Conservation (phyloP, 1,139 yeast species). For the Candida sojae region DNA sequence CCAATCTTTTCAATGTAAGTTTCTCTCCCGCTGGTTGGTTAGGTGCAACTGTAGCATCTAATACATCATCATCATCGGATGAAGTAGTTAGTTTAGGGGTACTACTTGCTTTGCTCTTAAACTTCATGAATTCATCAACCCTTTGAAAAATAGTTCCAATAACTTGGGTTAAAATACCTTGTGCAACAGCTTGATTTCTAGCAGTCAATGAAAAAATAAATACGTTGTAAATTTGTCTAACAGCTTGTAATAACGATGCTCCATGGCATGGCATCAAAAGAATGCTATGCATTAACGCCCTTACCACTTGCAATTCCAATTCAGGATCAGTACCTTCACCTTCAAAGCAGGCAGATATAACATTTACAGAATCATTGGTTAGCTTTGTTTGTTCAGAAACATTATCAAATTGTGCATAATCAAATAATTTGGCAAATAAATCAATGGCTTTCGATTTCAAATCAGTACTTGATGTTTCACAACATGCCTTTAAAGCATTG, state of each 20-base stretch:
- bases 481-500: slow-evolving; percentile 41
- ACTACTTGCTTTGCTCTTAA: slow-evolving; percentile 20
- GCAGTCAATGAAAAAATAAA: slow-evolving; percentile 82
- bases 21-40: slow-evolving; percentile 24
- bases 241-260: slow-evolving; percentile 81
- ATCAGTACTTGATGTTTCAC: slow-evolving; percentile 29
- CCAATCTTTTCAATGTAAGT: slow-evolving; percentile 61
- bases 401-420: slow-evolving; percentile 42
- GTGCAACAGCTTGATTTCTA: slow-evolving; percentile 90
- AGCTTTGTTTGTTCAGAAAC: slow-evolving; percentile 50
- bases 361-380: slow-evolving; percentile 83
- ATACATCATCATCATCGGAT: slow-evolving; percentile 16
- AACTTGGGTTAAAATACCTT: slow-evolving; percentile 91
- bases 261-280: slow-evolving; percentile 89
- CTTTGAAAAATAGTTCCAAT: slow-evolving; percentile 84
- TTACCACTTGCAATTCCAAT: slow-evolving; percentile 87
- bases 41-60: slow-evolving; percentile 10
- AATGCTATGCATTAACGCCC: slow-evolving; percentile 88
- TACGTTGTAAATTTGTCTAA: slow-evolving; percentile 89
- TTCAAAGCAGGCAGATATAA: slow-evolving; percentile 82
- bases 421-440: slow-evolving; percentile 47
- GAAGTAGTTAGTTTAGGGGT: slow-evolving; percentile 21
- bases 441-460: slow-evolving; percentile 45
- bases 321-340: slow-evolving; percentile 91
- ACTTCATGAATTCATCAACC: slow-evolving; percentile 42